These are phyloP conservation scores for Lactarius psammicola DNA, from an alignment of 768 basidiomycete species.

Conservation along the genomic window DNA sequence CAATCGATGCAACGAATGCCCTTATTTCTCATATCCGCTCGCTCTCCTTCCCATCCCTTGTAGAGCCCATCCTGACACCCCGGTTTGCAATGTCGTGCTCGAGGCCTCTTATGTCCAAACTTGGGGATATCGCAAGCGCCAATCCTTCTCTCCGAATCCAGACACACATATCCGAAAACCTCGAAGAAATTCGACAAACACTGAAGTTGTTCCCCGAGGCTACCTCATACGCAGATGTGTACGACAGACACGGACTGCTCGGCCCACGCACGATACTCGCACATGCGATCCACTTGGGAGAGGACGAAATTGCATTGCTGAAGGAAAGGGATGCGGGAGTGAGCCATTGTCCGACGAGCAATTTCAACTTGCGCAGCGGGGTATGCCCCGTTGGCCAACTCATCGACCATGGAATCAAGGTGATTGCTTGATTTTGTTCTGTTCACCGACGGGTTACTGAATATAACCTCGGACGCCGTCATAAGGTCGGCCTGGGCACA, in stretches of 20 bases:
- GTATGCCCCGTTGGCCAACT: slow-evolving; percentile 74
- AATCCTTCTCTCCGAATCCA: slow-evolving; percentile 74
- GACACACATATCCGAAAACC: slow-evolving; percentile 91
- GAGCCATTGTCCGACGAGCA: slow-evolving; percentile 92
- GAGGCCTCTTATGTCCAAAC: slow-evolving; percentile 54
- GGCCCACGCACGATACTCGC: slow-evolving; percentile 80
- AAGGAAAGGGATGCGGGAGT: slow-evolving; percentile 65
- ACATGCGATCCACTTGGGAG: slow-evolving; percentile 79
- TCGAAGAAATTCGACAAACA: slow-evolving; percentile 64
- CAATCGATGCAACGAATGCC: slow-evolving; percentile 58
- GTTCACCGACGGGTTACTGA: neutral
- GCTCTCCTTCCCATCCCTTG: slow-evolving; percentile 55
- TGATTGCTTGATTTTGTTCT: neutral
- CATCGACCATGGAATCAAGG: slow-evolving; percentile 86
- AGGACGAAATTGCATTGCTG: slow-evolving; percentile 72
- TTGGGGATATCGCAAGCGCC: slow-evolving; percentile 59
- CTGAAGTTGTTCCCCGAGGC: slow-evolving; percentile 62
- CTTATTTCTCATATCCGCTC: slow-evolving; percentile 70
- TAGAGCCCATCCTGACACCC: slow-evolving; percentile 90
- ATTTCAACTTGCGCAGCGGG: slow-evolving; percentile 88
- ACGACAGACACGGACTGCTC: slow-evolving; percentile 76
- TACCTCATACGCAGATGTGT: slow-evolving; percentile 72
- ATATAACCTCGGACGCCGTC: neutral
- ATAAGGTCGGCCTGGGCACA: slow-evolving; percentile 93
- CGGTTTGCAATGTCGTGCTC: slow-evolving; percentile 96